A percentile compares a stretch with the other conserved stretches of the same genome.
These are phyloP conservation scores for Ustilago xerochloae DNA, from an alignment of 1,284 basidiomycete species.

Conservation along the genomic window DNA sequence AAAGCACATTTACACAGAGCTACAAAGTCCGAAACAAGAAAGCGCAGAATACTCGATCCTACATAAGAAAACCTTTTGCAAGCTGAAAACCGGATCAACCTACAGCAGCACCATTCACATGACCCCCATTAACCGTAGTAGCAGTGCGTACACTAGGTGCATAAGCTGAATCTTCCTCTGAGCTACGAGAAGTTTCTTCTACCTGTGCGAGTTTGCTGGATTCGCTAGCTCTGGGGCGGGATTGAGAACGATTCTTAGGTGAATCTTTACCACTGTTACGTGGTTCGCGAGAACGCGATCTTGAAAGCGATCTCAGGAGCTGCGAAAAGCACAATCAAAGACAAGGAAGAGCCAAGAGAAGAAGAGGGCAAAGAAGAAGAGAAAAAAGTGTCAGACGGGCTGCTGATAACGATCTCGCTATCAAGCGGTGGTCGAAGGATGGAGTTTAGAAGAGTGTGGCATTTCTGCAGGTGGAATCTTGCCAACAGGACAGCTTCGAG, in stretches of 20 bases:
- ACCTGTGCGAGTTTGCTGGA: conserved; percentile 52
- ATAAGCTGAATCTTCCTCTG: conserved; percentile 33
- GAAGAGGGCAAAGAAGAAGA: neutral
- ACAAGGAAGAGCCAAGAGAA: neutral
- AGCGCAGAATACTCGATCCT: neutral
- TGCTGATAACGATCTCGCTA: neutral
- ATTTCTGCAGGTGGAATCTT: conserved; percentile 10
- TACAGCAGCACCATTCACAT: too few species aligned
- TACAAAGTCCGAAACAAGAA: too few species aligned
- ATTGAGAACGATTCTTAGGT: conserved; percentile 40
- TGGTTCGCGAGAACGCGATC: conserved; percentile 64
- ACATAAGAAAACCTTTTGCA: neutral
- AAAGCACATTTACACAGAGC: too few species aligned
- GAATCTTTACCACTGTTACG: conserved; percentile 42
- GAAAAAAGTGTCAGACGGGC: neutral
- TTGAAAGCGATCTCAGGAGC: conserved; percentile 56
- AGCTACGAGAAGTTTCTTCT: conserved; percentile 48
- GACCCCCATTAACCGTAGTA: neutral
- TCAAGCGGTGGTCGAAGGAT: neutral
- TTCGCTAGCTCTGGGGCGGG: conserved; percentile 38
- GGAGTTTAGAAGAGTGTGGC: neutral
- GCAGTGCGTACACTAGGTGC: conserved; percentile 6
- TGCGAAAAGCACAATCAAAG: conserved; percentile 3
- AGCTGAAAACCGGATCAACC: too few species aligned
- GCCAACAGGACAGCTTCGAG: neutral